phyloP scores from a whole-genome alignment of 352 stramenopile genomes.

The Pythium rishiriense region DNA sequence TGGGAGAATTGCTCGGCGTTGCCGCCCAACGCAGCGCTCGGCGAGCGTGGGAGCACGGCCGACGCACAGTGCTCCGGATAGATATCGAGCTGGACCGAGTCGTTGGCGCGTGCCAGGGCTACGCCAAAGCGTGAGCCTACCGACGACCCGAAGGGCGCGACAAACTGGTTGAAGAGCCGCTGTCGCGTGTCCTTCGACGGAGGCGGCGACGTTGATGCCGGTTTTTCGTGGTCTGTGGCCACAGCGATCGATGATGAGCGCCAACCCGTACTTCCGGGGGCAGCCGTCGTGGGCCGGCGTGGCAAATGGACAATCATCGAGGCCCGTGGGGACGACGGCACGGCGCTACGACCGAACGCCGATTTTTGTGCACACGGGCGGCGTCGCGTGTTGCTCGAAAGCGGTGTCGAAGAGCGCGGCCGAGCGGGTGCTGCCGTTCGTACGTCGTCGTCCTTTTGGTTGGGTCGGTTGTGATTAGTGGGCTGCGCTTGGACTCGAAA shows the following conservation, averaged over 20 bases:
- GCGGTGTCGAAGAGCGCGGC: neutral
- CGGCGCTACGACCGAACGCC: slow-evolving; percentile 8
- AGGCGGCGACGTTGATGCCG: neutral
- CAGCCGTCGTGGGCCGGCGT: neutral
- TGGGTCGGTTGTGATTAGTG: neutral
- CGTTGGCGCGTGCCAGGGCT: slow-evolving; percentile 4
- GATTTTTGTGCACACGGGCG: slow-evolving; percentile 11
- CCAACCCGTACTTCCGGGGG: neutral
- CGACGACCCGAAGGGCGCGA: slow-evolving; percentile 38
- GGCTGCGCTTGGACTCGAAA: neutral
- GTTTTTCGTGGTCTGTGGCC: neutral
- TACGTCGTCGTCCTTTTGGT: slow-evolving; percentile 3
- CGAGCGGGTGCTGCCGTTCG: neutral
- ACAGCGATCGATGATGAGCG: neutral
- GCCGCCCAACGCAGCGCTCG: slow-evolving; percentile 26
- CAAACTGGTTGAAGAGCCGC: slow-evolving; percentile 16
- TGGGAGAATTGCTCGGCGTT: slow-evolving; percentile 44
- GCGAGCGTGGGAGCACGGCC: slow-evolving; percentile 24
- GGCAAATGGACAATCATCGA: neutral
- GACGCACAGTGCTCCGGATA: slow-evolving; percentile 29
- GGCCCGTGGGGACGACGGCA: neutral
- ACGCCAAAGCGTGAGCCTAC: slow-evolving; percentile 32
- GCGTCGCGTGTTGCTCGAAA: neutral
- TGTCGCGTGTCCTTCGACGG: slow-evolving; percentile 9
- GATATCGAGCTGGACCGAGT: slow-evolving; percentile 19